Base-by-base conservation (phyloP, 83 land plant genomes). In the Thuja plicata region DNA sequence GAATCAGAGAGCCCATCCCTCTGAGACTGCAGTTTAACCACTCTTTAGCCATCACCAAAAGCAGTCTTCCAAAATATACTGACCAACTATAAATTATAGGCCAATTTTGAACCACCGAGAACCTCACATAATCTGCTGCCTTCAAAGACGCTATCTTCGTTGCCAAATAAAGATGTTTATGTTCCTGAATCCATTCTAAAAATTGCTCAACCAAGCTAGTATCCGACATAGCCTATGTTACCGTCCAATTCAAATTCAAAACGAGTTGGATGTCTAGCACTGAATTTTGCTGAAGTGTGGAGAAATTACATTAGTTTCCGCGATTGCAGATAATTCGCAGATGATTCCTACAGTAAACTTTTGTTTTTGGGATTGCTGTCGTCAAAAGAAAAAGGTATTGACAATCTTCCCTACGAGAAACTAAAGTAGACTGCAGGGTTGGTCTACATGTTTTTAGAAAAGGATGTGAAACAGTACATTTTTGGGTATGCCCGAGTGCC, bases 1-100 rank as follows among this genome's bases (percentile, higher is more conserved):
- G 85, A 83, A 83, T 54, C 52, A 83, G 48, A 45, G 85, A 83
- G 3, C 52, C 32, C 54, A 83, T 45, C 16, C 85, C 85, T 46
- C 55, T 83, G 13, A 83, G 85, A 83, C 55, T 46, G 85, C 55
- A 83, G 9, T 83, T 32, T 83, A 83, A 12, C 85, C 85, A 83
- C 8, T 30, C 35, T 46, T n/a, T 15, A 48, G 17, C 48, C 32
- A 48, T n/a, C 85, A 45, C 30, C 55, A 83, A 45, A 27, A 46
- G 12, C 34, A 48, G n/a, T 55, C 55, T 83, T 83, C 54, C 85
- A 83, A 46, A 46, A 41, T 46, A 30, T 43, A 46, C 19, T 30
- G 15, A 46, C 85, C 85, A 83, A 48, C 35, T 46, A 43, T 34
- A 83, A 3, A 46, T 83, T 46, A 83, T 83, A 34, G 85, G 85